Percentiles rank a stretch among this genome's conserved stretches.
These are phyloP conservation scores for Pseudogymnoascus sp. DNA, from an alignment of 2,329 filamentous ascomycete species.

Conservation along the genomic window DNA sequence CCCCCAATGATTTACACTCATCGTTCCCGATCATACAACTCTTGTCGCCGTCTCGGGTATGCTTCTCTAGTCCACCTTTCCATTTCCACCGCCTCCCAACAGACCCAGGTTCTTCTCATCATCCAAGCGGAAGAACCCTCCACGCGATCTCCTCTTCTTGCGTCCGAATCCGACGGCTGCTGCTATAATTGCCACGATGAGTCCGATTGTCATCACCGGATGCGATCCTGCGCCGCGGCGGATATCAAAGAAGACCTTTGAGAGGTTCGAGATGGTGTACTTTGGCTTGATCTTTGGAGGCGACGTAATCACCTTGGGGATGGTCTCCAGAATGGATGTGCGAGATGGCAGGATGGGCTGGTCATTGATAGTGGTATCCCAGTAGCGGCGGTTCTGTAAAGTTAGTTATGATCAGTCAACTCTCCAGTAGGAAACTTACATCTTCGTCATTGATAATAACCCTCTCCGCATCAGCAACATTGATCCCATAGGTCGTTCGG, in stretches of 20 bases:
- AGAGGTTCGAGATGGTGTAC: constrained; percentile 65
- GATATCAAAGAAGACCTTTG: constrained; percentile 64
- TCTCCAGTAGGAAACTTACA: constrained; percentile 29
- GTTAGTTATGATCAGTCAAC: constrained; percentile 30
- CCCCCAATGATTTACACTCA: constrained; percentile 9
- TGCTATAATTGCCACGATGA: constrained; percentile 50
- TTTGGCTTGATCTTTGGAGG: constrained; percentile 65
- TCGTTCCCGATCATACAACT: constrained; percentile 10
- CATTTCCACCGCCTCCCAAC: constrained; percentile 45
- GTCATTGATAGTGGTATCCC: constrained; percentile 85
- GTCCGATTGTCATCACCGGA: constrained; percentile 50
- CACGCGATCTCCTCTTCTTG: constrained; percentile 46
- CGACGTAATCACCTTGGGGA: constrained; percentile 42
- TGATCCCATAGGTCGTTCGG: constrained; percentile 86
- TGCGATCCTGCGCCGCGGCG: constrained; percentile 52
- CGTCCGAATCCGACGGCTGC: constrained; percentile 47
- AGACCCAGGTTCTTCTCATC: constrained; percentile 58
- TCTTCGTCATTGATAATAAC: constrained; percentile 97
- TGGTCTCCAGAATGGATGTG: constrained; percentile 32
- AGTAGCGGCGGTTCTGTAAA: constrained; percentile 77
- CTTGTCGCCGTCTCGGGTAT: constrained; percentile 7
- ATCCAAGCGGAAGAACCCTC: constrained; percentile 56
- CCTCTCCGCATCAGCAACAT: constrained; percentile 76
- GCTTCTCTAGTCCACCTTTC: constrained; percentile 42
- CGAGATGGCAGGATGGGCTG: constrained; percentile 85